A percentile compares a stretch with the other conserved stretches of the same genome.
These are phyloP conservation scores for Nyctanthes arbortristis DNA, from an alignment of 257 asterid genomes.

Conservation along the genomic window DNA sequence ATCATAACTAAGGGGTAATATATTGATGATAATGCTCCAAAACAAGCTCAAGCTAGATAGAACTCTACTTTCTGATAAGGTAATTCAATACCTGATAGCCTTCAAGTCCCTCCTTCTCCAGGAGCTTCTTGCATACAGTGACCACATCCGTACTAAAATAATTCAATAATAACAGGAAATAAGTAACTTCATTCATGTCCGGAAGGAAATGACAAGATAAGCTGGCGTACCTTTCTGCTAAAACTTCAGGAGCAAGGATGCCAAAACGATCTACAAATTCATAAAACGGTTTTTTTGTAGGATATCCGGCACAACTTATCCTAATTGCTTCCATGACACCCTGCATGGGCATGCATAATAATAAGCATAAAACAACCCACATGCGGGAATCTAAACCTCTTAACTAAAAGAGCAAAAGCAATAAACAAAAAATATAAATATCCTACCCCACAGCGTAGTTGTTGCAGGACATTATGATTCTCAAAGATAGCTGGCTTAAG, in stretches of 20 bases:
- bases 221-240: slow-evolving; percentile 72
- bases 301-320: slow-evolving; percentile 99
- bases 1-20: slow-evolving; percentile 3
- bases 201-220: slow-evolving; percentile 10
- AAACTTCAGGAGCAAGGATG: slow-evolving; percentile 87
- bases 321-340: slow-evolving; percentile 99
- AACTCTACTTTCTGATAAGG: slow-evolving; percentile 11
- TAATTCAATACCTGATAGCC: slow-evolving; percentile 82
- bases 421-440: slow-evolving; percentile 14
- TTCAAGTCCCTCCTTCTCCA: slow-evolving; percentile 93
- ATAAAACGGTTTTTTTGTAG: slow-evolving; percentile 80
- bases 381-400: slow-evolving; percentile 10
- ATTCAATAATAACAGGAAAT: slow-evolving; percentile 23
- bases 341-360: slow-evolving; percentile 37
- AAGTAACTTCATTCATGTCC: slow-evolving; percentile 22
- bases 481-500: slow-evolving; percentile 95
- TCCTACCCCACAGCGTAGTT: slow-evolving; percentile 96
- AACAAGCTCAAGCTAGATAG: neutral
- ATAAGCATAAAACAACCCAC: slow-evolving; percentile 19
- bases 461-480: slow-evolving; percentile 96
- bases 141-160: slow-evolving; percentile 81
- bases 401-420: neutral
- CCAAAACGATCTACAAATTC: slow-evolving; percentile 96
- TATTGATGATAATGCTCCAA: neutral
- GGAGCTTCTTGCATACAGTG: slow-evolving; percentile 83